Base-by-base conservation (phyloP, 1,284 basidiomycete genomes). In the Bjerkandera adusta region DNA sequence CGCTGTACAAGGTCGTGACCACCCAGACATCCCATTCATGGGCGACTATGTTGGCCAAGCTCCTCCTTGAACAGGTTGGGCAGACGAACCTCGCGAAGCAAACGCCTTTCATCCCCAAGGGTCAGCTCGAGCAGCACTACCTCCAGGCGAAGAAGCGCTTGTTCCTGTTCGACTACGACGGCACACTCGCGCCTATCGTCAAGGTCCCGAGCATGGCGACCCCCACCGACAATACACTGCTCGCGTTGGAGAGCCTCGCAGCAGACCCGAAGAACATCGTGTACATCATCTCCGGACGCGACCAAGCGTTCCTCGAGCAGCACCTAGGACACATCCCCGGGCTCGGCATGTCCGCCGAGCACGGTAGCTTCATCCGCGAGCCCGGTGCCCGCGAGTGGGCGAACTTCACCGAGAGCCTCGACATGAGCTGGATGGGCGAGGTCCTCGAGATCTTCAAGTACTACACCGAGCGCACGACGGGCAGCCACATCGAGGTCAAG, bases 381-480 rank as follows among this genome's bases (percentile, higher is more conserved):
- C 89, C 88, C 0, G 83, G 81, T 12, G 59, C 63, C 34, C 67
- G 65, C 36, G 72, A 78, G 54, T 99, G 95, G 91, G 76, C 73
- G 55, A 96, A 96, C 67, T 87, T 97, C 63, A 97, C 96, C 18
- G 81, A 86, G 65, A 77, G 77, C 52, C 70, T 99, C 61, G 96
- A 99, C 70, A 98, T 99, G 97, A 83, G 83, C 60, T 99, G 96
- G 96, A 96, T 97, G 90, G 73, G 71, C 47, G 96, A 97, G 68
- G 93, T 98, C 27, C 81, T 89, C 56, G 92, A 96, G 69, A 89
- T 99, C 43, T 99, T 99, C 71, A 83, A 83, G 67, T 98, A 97
- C 71, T 97, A 94, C 69, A 97, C 92, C 4, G 94, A 97, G 81
- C 73, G 92, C 49, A 99, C 96, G 53, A 90, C 92, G 16, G 96